Conservation (phyloP, 140 eudicot species). For the Stevia rebaudiana region DNA sequence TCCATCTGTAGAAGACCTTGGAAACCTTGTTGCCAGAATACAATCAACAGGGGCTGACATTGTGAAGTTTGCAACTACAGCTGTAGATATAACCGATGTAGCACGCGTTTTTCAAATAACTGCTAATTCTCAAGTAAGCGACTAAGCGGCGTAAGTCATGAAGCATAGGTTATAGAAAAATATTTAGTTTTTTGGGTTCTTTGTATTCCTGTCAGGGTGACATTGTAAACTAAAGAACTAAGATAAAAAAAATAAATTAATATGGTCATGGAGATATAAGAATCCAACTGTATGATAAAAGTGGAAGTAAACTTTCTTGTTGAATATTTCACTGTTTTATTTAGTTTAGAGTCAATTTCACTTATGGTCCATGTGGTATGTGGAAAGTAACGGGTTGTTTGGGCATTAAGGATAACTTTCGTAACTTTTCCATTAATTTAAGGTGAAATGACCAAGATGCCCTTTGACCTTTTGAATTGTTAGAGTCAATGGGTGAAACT, state of each 20-base stretch:
- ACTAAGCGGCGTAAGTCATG: conserved; percentile 60
- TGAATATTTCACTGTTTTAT: background rate
- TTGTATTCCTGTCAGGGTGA: background rate
- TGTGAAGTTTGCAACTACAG: conserved; percentile 92
- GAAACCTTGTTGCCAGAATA: conserved; percentile 81
- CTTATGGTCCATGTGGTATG: no score
- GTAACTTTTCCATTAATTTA: no score
- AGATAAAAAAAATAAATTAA: background rate
- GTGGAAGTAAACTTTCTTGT: background rate
- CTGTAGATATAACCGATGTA: conserved; percentile 78
- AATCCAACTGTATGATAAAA: background rate
- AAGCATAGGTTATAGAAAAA: conserved; percentile 7
- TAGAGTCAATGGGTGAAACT: no score
- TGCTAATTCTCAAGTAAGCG: conserved; percentile 92
- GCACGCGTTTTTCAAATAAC: conserved; percentile 90
- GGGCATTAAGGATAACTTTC: no score
- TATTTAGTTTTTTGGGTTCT: background rate
- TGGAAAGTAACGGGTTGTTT: no score
- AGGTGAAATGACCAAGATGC: no score
- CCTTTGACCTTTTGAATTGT: no score
- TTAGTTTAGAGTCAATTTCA: no score
- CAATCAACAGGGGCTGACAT: conserved; percentile 96
- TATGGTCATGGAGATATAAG: background rate
- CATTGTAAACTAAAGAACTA: background rate
- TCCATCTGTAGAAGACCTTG: conserved; percentile 79